Percentiles rank a stretch among this genome's conserved stretches.
These are phyloP conservation scores for Fusarium tjaetaba DNA, from an alignment of 2,329 filamentous ascomycete species.

Conservation along the genomic window DNA sequence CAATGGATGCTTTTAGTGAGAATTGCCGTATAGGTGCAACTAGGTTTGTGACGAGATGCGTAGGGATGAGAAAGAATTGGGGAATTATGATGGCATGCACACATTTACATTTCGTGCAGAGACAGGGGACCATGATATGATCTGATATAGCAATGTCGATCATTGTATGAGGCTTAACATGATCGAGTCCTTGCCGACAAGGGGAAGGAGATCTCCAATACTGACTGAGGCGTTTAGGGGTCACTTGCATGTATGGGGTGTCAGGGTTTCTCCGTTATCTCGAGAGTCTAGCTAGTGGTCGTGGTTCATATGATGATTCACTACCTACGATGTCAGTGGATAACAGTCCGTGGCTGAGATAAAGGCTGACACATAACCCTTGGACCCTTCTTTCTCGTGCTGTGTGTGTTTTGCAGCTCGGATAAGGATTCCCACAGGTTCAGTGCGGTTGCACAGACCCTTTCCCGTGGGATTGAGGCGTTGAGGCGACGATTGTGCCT, in stretches of 20 bases:
- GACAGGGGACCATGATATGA: background rate
- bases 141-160: background rate
- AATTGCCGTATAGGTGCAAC: background rate
- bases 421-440: background rate
- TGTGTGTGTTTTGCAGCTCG: slow-evolving; percentile 5
- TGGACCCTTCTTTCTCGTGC: slow-evolving; percentile 14
- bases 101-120: background rate
- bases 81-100: background rate
- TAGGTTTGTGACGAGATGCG: background rate
- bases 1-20: background rate
- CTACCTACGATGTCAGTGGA: background rate
- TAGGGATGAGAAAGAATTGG: background rate
- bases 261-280: background rate
- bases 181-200: background rate
- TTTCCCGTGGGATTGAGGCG: slow-evolving; percentile 1
- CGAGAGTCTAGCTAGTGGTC: background rate
- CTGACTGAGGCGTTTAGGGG: slow-evolving; percentile 15
- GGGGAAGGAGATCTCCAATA: background rate
- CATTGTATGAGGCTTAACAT: background rate
- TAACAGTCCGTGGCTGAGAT: slow-evolving; percentile 13
- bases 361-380: slow-evolving; percentile 19
- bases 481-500: background rate
- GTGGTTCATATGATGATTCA: background rate
- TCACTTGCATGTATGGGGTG: background rate
- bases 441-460: background rate